A percentile compares a stretch with the other conserved stretches of the same genome.
Evolutionary conservation across 805 yeast genomes (phyloP).

Genomic region (Debaryomyces maramus): DNA sequence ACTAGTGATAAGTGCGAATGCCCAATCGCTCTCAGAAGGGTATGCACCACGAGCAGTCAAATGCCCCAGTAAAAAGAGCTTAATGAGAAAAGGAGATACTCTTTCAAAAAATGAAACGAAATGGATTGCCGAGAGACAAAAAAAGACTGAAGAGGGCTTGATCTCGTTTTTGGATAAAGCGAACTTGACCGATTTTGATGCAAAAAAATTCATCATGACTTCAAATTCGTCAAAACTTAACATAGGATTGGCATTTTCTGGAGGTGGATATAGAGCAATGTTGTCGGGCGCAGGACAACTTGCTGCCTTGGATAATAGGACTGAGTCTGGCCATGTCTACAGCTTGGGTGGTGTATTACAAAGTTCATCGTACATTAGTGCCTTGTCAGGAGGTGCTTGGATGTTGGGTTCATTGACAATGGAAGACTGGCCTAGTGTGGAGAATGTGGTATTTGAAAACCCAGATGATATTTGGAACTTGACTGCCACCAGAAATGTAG

Average conservation of each 20-base stretch:
- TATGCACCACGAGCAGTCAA: conserved; percentile 32
- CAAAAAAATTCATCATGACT: conserved; percentile 18
- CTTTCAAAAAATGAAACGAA: conserved; percentile 23
- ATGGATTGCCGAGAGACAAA: conserved; percentile 26
- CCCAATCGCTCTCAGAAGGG: conserved; percentile 21
- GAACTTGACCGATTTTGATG: conserved; percentile 22
- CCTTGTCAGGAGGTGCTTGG: conserved; percentile 88
- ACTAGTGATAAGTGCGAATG: conserved; percentile 4
- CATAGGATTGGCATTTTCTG: conserved; percentile 39
- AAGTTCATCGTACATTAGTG: conserved; percentile 67
- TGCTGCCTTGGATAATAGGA: conserved; percentile 75
- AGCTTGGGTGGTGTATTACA: conserved; percentile 77
- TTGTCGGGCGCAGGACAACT: conserved; percentile 80
- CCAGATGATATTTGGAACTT: conserved; percentile 37
- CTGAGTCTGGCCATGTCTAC: conserved; percentile 48
- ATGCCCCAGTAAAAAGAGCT: conserved; percentile 24
- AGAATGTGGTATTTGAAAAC: conserved; percentile 46
- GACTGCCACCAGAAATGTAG: conserved; percentile 27
- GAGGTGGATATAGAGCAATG: conserved; percentile 49
- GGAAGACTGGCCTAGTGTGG: conserved; percentile 74
- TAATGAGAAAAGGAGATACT: conserved; percentile 26
- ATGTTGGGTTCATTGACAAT: conserved; percentile 64
- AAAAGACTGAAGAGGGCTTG: conserved; percentile 24
- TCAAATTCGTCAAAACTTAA: conserved; percentile 13
- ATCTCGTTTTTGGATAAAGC: conserved; percentile 21